Evolutionary conservation across 306 rosid species (phyloP).

Genomic region (Pueraria montana): DNA sequence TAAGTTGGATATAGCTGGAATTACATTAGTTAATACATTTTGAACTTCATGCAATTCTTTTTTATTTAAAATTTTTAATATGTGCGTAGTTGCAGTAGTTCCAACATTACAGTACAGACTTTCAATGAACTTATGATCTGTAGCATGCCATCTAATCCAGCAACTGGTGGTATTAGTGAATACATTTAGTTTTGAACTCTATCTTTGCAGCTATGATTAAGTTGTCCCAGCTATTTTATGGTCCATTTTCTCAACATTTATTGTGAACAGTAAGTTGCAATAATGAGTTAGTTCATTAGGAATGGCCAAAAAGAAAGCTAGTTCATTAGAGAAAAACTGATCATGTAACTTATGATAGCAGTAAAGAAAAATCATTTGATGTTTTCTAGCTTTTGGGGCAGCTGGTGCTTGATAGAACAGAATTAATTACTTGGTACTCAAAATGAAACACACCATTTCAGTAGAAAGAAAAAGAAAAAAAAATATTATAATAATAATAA

Average conservation of each 20-base stretch:
- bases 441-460: too few species aligned
- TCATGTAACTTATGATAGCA: background rate
- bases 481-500: too few species aligned
- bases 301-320: background rate
- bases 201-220: background rate
- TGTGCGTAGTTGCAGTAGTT: background rate
- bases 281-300: background rate
- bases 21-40: background rate
- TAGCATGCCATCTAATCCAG: slow-evolving; percentile 18
- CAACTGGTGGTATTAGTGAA: background rate
- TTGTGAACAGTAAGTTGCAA: background rate
- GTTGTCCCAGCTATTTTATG: background rate
- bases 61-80: background rate
- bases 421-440: slow-evolving; percentile 11
- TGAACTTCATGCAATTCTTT: background rate
- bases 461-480: too few species aligned
- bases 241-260: too few species aligned
- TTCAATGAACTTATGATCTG: background rate
- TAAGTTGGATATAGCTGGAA: background rate
- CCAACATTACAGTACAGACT: background rate
- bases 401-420: background rate
- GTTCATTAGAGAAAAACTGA: background rate
- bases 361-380: too few species aligned
- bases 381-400: too few species aligned
- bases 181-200: background rate